Base-by-base conservation (phyloP, 345 rosid species). In the Laguncularia racemosa region DNA sequence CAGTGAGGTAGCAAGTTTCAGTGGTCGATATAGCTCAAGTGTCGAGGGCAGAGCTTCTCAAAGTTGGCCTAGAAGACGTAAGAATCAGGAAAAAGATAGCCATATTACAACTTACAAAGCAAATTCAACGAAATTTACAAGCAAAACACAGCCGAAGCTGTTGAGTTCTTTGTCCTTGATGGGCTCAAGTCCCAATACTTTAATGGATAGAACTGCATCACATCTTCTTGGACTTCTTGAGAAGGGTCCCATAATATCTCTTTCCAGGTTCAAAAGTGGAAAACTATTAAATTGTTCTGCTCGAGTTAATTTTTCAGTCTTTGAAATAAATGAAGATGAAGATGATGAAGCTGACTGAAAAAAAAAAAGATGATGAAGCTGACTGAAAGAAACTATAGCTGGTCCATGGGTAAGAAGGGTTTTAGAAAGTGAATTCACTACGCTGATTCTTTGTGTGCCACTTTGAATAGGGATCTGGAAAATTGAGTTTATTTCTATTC, bases 301-400 rank as follows among this genome's bases (percentile, higher is more conserved):
- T 58, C 20, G 51, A 50, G 44, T 61, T 11, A 77, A 54, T 55
- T 67, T 44, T 51, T 28, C 56, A 19, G 74, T 53, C 20, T 82
- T 75, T 58, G 84, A 82, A 60, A 68, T 82, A 16, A 73, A 81
- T 16, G 72, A 71, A 19, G 61, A 57, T 67, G 64, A 49, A 3
- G 82, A 72, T 28, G 71, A 69, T 56, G 68, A 61, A 67, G 38
- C 67, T 52, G 62, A 52, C 47, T 40, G 57, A 47, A n/a, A n/a
- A n/a, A n/a, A n/a, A n/a, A n/a, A n/a, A n/a, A n/a, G n/a, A n/a
- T n/a, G n/a, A n/a, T n/a, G n/a, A n/a, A n/a, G n/a, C n/a, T n/a
- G n/a, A n/a, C n/a, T n/a, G n/a, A n/a, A 44, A 50, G 19, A 53
- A 19, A 48, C 46, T 23, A 12, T 18, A 20, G 46, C 16, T 46